Evolutionary conservation across 345 rosid genomes (phyloP).

Genomic region (Ceriops decandra): DNA sequence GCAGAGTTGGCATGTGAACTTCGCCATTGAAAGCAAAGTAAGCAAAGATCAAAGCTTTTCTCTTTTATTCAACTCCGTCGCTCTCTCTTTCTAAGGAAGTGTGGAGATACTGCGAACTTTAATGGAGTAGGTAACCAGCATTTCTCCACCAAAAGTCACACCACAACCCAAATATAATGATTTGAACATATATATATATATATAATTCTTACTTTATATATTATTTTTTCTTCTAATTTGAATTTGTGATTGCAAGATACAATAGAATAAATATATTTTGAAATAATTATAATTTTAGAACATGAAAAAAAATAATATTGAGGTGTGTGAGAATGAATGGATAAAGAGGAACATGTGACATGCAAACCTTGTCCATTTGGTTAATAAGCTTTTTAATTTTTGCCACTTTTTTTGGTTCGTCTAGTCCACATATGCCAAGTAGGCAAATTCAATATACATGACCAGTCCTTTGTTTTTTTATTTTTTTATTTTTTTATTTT

Average conservation of each 20-base stretch:
- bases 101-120: conserved; percentile 19
- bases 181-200: not conserved
- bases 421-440: no score
- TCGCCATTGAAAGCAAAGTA: conserved; percentile 21
- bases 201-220: not conserved
- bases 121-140: conserved; percentile 42
- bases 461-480: not conserved
- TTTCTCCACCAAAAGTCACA: conserved; percentile 38
- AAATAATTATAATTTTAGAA: not conserved
- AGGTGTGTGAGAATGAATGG: conserved; percentile 8
- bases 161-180: conserved; percentile 25
- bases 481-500: no score
- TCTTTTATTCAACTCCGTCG: not conserved
- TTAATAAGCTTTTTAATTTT: no score
- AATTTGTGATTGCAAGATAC: no score
- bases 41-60: conserved; percentile 1
- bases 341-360: conserved; percentile 24
- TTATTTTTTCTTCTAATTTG: no score
- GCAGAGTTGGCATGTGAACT: conserved; percentile 37
- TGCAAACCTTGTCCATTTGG: conserved; percentile 10
- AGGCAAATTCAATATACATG: no score
- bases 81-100: conserved; percentile 3
- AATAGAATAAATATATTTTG: not conserved
- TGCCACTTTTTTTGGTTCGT: not conserved
- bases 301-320: not conserved